Evolutionary conservation across 2,329 filamentous ascomycete species (phyloP), one percentile per base, ranked within the genome.

Genomic region (Cryphonectria naterciae): DNA sequence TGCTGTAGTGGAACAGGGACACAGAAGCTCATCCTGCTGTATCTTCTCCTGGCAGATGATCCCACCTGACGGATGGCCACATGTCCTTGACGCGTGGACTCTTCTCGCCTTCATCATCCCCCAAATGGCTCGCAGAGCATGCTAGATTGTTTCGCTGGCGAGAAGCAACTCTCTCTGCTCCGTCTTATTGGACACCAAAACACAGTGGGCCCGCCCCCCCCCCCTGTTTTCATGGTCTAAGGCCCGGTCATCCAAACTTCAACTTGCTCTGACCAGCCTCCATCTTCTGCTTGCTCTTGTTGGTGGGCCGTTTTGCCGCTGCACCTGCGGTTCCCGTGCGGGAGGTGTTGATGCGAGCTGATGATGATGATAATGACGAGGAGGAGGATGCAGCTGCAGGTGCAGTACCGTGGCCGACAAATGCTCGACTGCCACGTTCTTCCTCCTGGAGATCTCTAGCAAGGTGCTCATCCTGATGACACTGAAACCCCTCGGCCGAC

Each of bases 401-500:
- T 8, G 43, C 43, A 75, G 78, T 70, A 73, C 75, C 74, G 5
- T 78, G 79, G 68, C 80, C 80, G 74, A 78, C 84, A 79, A 85
- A 84, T 83, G 80, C 77, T 72, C 79, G 76, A 71, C 75, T 83
- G 80, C 81, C 84, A 85, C 86, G 85, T 82, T 92, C 87, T 74
- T 91, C 85, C 70, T 85, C 87, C 74, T 95, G 91, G 41, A 99
- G 85, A 75, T 95, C 92, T 81, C 93, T 93, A 62, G 96, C 96
- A 81, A 97, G 92, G 81, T 99, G 96, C 91, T 95, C 98, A 80
- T 99, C 96, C 68, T 91, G 85, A 79, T 99, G 96, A 81, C 93
- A 95, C 74, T 90, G 87, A 63, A 89, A 78, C 75, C 87, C 86
- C 69, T 91, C 88, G 37, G 83, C 78, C 54, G 85, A 83, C 17